phyloP scores from a whole-genome alignment of 78 protist species.

The Pelomyxa schiedti region DNA sequence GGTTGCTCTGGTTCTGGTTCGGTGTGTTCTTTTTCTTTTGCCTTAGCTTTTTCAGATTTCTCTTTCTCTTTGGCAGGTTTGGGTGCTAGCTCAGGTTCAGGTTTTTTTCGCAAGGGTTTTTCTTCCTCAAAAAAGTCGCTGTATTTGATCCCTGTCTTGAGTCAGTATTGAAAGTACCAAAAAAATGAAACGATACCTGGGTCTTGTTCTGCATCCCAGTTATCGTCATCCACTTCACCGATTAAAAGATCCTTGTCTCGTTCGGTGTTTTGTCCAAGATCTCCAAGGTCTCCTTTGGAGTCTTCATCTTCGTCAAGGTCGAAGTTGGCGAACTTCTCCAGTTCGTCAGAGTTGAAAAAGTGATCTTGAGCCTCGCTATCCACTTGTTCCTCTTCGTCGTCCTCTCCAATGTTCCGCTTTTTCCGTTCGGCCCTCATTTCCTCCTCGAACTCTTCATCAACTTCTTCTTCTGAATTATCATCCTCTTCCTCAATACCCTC shows the following conservation, averaged over 20 bases:
- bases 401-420: not conserved
- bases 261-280: constrained; percentile 17
- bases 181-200: constrained; percentile 12
- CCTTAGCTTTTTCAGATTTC: not conserved
- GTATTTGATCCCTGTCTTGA: no score
- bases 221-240: constrained; percentile 25
- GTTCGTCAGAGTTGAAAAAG: constrained; percentile 23
- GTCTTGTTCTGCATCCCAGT: constrained; percentile 8
- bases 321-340: constrained; percentile 31
- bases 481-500: constrained; percentile 4
- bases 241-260: constrained; percentile 22
- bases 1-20: no score
- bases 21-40: constrained; percentile 2
- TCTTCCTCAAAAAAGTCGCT: constrained; percentile 32
- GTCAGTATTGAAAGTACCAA: no score
- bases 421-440: not conserved
- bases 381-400: not conserved
- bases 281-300: constrained; percentile 19
- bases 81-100: constrained; percentile 8
- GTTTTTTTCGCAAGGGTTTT: constrained; percentile 13
- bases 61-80: constrained; percentile 12
- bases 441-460: constrained; percentile 3
- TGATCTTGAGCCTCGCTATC: not conserved
- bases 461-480: constrained; percentile 1
- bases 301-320: constrained; percentile 31